A percentile compares a stretch with the other conserved stretches of the same genome.
These are phyloP conservation scores for Colletotrichum costaricense DNA, from an alignment of 2,329 filamentous ascomycete genomes.

Conservation along the genomic window DNA sequence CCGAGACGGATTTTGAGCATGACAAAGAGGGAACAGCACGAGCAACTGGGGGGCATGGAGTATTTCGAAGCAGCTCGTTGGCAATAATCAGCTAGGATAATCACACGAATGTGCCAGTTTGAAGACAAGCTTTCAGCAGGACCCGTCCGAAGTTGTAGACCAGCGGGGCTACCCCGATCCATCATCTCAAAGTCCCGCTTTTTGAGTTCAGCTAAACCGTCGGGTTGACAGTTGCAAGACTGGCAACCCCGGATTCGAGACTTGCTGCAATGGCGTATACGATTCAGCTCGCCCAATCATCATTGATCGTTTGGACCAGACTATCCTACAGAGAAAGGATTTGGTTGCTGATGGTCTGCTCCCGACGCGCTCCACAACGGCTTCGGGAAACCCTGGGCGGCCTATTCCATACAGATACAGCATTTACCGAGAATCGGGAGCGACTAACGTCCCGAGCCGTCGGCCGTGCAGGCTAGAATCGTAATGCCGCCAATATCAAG, in stretches of 20 bases:
- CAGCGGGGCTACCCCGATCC: not conserved
- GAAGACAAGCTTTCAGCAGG: not conserved
- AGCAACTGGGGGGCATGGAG: too few species aligned
- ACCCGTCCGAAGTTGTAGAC: not conserved
- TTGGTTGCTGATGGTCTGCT: not conserved
- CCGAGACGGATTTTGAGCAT: too few species aligned
- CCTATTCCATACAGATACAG: not conserved
- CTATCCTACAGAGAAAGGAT: not conserved
- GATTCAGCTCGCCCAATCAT: not conserved
- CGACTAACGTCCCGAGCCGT: not conserved
- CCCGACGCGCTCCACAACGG: not conserved
- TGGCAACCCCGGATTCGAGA: not conserved
- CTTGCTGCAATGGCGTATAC: not conserved
- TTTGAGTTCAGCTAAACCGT: not conserved
- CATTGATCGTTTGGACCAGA: not conserved
- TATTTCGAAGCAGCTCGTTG: not conserved
- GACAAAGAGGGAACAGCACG: too few species aligned
- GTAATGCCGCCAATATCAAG: not conserved
- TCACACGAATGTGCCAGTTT: not conserved
- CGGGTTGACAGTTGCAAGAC: not conserved
- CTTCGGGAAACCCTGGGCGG: not conserved
- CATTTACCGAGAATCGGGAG: not conserved
- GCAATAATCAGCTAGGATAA: not conserved
- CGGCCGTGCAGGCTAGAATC: not conserved
- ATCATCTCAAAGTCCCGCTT: not conserved